Evolutionary conservation across 2,329 filamentous ascomycete genomes (phyloP).

Genomic region (Colletotrichum sp.): DNA sequence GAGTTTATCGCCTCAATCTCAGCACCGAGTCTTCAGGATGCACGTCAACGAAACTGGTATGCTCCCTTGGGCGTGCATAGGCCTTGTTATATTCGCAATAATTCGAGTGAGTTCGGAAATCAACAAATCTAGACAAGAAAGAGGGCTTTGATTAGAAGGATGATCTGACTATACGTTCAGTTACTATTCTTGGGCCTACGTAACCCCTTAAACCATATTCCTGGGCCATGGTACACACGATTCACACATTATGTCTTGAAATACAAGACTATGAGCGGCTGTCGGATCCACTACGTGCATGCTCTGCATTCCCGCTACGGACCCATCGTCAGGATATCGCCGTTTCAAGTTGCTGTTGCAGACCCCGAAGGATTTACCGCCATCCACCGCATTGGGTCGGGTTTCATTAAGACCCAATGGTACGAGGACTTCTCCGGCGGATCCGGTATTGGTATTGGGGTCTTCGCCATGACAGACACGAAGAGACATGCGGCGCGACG

Average conservation of each 20-base stretch:
- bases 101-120: not conserved
- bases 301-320: not conserved
- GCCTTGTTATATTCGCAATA: not conserved
- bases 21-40: not conserved
- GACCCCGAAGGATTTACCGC: not conserved
- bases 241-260: not conserved
- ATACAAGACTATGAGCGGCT: not conserved
- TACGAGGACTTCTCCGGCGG: not conserved
- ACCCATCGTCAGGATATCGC: not conserved
- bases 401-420: not conserved
- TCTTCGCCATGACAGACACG: not conserved
- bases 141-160: accelerated
- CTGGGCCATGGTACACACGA: not conserved
- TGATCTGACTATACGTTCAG: not conserved
- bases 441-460: not conserved
- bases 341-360: not conserved
- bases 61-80: not conserved
- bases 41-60: not conserved
- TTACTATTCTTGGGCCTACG: not conserved
- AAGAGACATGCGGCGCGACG: conserved; percentile 24
- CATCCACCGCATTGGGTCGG: not conserved
- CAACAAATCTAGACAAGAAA: accelerated
- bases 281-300: not conserved
- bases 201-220: not conserved
- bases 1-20: not conserved